Conservation (phyloP, 2,329 filamentous ascomycete genomes). For the Colletotrichum cordylinicola region DNA sequence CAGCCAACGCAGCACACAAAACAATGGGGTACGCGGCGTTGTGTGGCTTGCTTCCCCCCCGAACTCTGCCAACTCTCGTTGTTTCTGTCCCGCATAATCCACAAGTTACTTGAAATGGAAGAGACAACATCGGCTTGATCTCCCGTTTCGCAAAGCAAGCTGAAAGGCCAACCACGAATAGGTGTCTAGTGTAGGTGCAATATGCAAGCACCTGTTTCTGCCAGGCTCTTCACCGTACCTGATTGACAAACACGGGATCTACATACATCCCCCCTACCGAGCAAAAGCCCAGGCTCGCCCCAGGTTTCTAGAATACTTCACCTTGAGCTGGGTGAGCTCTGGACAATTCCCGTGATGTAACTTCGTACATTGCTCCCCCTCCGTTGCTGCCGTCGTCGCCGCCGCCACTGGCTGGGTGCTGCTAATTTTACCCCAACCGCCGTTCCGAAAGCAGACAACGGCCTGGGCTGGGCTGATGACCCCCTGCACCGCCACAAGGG, state of each 20-base stretch:
- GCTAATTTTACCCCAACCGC: not conserved
- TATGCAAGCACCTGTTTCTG: not conserved
- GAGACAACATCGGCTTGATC: not conserved
- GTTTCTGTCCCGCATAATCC: not conserved
- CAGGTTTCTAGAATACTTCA: constrained; percentile 6
- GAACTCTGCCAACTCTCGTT: not conserved
- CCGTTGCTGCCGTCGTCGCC: not conserved
- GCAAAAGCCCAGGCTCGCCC: not conserved
- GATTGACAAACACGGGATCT: not conserved
- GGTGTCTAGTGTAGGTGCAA: not conserved
- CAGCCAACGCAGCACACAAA: not conserved
- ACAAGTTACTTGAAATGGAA: not conserved
- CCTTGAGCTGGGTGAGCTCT: not conserved
- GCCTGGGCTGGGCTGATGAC: not conserved
- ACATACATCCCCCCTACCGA: not conserved
- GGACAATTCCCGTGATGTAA: not conserved
- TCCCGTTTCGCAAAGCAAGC: not conserved
- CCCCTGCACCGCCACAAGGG: constrained; percentile 9
- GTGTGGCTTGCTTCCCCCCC: not conserved
- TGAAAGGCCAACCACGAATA: not conserved
- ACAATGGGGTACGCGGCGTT: not conserved
- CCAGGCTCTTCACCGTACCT: constrained; percentile 4
- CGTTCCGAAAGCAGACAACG: not conserved
- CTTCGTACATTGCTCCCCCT: not conserved
- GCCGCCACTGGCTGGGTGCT: not conserved